phyloP scores from a whole-genome alignment of 2,329 filamentous ascomycete genomes.

The Microcyclosporella mali region DNA sequence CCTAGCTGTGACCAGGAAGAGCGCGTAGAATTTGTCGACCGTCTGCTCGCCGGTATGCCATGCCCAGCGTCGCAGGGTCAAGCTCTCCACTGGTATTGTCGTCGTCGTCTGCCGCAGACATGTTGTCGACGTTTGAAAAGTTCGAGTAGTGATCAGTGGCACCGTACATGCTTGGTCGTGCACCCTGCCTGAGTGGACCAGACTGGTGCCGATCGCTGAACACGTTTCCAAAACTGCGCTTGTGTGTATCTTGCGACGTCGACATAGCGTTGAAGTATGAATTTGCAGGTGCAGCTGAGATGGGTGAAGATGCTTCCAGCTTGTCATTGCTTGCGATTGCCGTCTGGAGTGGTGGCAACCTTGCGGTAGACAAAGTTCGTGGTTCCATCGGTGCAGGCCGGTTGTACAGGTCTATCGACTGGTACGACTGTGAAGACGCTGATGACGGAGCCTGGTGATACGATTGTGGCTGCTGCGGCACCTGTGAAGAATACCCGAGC shows the following conservation, averaged over 20 bases:
- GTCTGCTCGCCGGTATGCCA: conserved; percentile 45
- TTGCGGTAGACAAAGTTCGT: conserved; percentile 23
- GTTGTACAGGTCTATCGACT: conserved; percentile 18
- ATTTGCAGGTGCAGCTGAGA: conserved; percentile 31
- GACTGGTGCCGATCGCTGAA: conserved; percentile 38
- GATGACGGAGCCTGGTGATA: conserved; percentile 17
- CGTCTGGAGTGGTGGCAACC: conserved; percentile 40
- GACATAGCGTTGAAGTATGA: conserved; percentile 23
- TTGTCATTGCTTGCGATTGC: conserved; percentile 28
- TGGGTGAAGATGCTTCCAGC: conserved; percentile 41
- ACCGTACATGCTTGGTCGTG: conserved; percentile 32
- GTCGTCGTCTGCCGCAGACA: conserved; percentile 30
- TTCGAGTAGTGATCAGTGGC: conserved; percentile 6
- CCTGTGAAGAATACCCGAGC: conserved; percentile 27
- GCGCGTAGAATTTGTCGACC: conserved; percentile 30
- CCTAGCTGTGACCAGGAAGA: conserved; percentile 15
- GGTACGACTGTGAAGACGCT: conserved; percentile 18
- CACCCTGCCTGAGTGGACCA: conserved; percentile 40
- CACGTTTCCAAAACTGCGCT: conserved; percentile 42
- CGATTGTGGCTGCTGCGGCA: conserved; percentile 27
- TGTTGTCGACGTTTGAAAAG: conserved; percentile 2
- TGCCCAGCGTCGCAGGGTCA: conserved; percentile 30
- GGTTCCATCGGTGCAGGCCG: conserved; percentile 23
- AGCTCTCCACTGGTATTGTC: conserved; percentile 19
- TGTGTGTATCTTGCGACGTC: conserved; percentile 31